Conservation (phyloP, 2,329 filamentous ascomycete genomes). For the Pseudogymnoascus sp. region DNA sequence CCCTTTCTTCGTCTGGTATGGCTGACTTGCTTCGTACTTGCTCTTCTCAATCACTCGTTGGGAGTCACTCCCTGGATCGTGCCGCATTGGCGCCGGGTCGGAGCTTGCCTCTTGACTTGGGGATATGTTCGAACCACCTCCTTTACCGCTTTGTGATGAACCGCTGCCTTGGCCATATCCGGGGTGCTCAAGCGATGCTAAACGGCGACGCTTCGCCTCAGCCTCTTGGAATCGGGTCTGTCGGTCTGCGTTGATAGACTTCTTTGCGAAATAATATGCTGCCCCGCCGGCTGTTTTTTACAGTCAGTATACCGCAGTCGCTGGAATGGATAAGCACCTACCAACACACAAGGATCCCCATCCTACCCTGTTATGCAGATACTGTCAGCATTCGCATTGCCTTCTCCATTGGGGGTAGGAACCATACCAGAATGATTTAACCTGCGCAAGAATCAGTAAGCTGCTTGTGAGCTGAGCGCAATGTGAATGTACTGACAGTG, state of each 20-base stretch:
- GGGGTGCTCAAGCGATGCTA: constrained; percentile 46
- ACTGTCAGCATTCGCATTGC: constrained; percentile 17
- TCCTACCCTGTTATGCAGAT: constrained; percentile 57
- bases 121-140: constrained; percentile 48
- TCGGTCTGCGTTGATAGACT: constrained; percentile 86
- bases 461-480: neutral
- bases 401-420: constrained; percentile 10
- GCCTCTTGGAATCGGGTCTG: constrained; percentile 60
- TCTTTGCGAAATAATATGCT: constrained; percentile 94
- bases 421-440: constrained; percentile 58
- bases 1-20: constrained; percentile 72
- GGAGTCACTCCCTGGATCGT: constrained; percentile 64
- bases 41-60: constrained; percentile 67
- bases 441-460: constrained; percentile 33
- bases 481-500: constrained; percentile 37
- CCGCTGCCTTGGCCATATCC: constrained; percentile 24
- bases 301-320: constrained; percentile 13
- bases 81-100: constrained; percentile 80
- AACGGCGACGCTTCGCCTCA: constrained; percentile 51
- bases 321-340: constrained; percentile 36
- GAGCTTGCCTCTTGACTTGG: constrained; percentile 65
- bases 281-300: constrained; percentile 63
- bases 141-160: constrained; percentile 33
- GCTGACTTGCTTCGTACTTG: constrained; percentile 76
- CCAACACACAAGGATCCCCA: constrained; percentile 85